These are phyloP conservation scores for Rhizopus stolonifer DNA, from an alignment of 371 early-diverging fungal genomes.

Conservation along the genomic window DNA sequence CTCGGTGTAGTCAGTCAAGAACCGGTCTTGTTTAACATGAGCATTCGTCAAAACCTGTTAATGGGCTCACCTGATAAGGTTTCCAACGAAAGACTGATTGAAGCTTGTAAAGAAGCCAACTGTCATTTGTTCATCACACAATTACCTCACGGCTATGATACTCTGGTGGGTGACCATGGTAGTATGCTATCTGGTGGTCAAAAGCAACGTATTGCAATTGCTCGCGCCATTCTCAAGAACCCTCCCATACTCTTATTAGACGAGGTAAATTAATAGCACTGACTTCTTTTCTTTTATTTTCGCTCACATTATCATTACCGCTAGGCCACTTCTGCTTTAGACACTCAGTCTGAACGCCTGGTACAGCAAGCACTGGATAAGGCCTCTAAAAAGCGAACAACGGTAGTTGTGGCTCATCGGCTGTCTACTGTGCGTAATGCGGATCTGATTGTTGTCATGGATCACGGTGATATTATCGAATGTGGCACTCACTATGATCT, in stretches of 20 bases:
- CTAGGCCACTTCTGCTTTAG: constrained; percentile 79
- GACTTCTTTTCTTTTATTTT: too few species aligned
- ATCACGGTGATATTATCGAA: constrained; percentile 65
- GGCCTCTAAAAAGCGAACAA: constrained; percentile 72
- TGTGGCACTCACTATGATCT: constrained; percentile 67
- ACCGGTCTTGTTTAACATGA: constrained; percentile 71
- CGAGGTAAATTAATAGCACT: too few species aligned
- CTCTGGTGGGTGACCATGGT: constrained; percentile 55
- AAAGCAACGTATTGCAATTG: constrained; percentile 79
- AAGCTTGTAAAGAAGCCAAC: constrained; percentile 70
- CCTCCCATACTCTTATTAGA: constrained; percentile 71
- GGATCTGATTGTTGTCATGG: constrained; percentile 75
- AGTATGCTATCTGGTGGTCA: constrained; percentile 84
- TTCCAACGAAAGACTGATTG: constrained; percentile 51
- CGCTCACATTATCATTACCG: too few species aligned
- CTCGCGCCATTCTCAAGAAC: constrained; percentile 69
- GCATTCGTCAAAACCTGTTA: constrained; percentile 72
- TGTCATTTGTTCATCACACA: constrained; percentile 63
- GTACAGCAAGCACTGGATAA: constrained; percentile 74
- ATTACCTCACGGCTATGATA: constrained; percentile 71
- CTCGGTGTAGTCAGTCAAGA: constrained; percentile 73
- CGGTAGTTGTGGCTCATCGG: constrained; percentile 89
- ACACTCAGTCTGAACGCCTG: constrained; percentile 77
- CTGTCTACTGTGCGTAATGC: constrained; percentile 74
- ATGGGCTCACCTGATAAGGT: constrained; percentile 50